phyloP scores from a whole-genome alignment of 2,329 filamentous ascomycete genomes.

The Phyllosticta citribraziliensis region DNA sequence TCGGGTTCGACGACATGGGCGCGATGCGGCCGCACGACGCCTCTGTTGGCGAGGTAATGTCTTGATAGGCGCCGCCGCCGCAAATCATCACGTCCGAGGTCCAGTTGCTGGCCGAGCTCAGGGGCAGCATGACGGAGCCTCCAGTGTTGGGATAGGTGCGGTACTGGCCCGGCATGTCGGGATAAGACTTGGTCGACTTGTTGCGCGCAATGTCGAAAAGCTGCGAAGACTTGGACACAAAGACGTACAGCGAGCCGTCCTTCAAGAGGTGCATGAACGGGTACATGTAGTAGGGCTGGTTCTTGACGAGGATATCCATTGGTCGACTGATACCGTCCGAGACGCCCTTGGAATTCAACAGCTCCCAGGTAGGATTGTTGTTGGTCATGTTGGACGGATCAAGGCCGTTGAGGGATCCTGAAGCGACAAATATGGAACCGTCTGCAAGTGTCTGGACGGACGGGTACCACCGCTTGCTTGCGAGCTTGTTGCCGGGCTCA shows the following conservation, averaged over 20 bases:
- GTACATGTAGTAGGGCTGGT: conserved; percentile 56
- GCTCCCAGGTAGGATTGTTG: conserved; percentile 56
- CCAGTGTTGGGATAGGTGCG: conserved; percentile 54
- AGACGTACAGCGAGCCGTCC: conserved; percentile 48
- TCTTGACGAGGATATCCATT: conserved; percentile 46
- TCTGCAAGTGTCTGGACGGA: conserved; percentile 50
- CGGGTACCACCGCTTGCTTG: conserved; percentile 51
- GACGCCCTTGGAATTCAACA: conserved; percentile 41
- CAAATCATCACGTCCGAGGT: conserved; percentile 47
- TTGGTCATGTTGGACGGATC: conserved; percentile 45
- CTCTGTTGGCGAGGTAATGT: conserved; percentile 49
- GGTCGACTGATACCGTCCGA: conserved; percentile 38
- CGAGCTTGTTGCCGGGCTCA: conserved; percentile 47
- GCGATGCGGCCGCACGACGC: conserved; percentile 48
- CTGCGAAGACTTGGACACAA: conserved; percentile 46
- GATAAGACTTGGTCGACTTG: conserved; percentile 36
- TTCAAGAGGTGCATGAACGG: conserved; percentile 51
- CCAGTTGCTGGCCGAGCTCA: conserved; percentile 44
- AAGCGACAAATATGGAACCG: conserved; percentile 49
- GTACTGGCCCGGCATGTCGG: conserved; percentile 46
- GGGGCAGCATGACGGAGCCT: conserved; percentile 46
- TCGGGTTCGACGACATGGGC: conserved; percentile 38
- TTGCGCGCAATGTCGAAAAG: conserved; percentile 43
- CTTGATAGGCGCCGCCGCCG: conserved; percentile 51
- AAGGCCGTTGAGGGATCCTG: conserved; percentile 49